phyloP scores from a whole-genome alignment of 1,284 basidiomycete species.

The Stereum hirsutum region DNA sequence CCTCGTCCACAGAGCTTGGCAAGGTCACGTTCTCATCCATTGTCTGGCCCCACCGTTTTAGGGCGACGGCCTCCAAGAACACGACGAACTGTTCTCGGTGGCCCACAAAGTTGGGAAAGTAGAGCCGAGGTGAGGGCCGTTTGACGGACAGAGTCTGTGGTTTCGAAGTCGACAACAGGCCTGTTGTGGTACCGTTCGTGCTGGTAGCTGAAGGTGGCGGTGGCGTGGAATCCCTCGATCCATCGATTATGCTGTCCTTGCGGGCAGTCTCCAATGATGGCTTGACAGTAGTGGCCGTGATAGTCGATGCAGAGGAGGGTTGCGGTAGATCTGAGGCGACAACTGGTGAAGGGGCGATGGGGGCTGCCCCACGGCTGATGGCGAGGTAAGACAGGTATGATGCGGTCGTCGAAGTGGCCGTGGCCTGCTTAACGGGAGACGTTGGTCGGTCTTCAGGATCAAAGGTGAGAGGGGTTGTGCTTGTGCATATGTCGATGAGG shows the following conservation, averaged over 20 bases:
- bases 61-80: slow-evolving; percentile 86
- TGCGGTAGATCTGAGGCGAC: slow-evolving; percentile 25
- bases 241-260: slow-evolving; percentile 17
- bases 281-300: slow-evolving; percentile 36
- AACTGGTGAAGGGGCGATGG: slow-evolving; percentile 26
- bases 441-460: slow-evolving; percentile 28
- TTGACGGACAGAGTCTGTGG: slow-evolving; percentile 27
- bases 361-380: slow-evolving; percentile 40
- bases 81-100: slow-evolving; percentile 77
- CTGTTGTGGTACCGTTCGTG: slow-evolving; percentile 12
- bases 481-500: slow-evolving; percentile 88
- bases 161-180: slow-evolving; percentile 13
- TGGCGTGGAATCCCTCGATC: slow-evolving; percentile 18
- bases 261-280: slow-evolving; percentile 28
- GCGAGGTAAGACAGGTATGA: slow-evolving; percentile 72
- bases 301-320: slow-evolving; percentile 36
- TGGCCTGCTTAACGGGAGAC: slow-evolving; percentile 16
- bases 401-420: slow-evolving; percentile 18
- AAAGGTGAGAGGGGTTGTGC: slow-evolving; percentile 39
- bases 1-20: slow-evolving; percentile 12
- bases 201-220: too few species aligned
- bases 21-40: slow-evolving; percentile 32
- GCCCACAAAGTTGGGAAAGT: slow-evolving; percentile 94
- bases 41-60: slow-evolving; percentile 73
- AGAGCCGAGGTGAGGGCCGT: slow-evolving; percentile 76